Conservation (phyloP, 768 basidiomycete genomes). For the Lactarius hengduanensis region DNA sequence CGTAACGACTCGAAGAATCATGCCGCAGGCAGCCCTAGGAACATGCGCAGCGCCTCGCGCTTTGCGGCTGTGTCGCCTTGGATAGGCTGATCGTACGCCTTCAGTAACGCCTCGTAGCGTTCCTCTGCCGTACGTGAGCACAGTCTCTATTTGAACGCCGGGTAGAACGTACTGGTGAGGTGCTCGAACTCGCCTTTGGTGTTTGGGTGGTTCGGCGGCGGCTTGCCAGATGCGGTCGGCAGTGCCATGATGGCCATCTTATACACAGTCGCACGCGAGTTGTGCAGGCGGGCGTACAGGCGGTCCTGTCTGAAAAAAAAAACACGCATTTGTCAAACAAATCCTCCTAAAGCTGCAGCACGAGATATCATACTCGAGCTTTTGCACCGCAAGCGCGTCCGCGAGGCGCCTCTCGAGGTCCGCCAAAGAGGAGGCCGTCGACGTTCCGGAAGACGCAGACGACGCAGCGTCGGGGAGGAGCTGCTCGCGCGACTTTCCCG, state of each 20-base stretch:
- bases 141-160: no score
- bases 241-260: slow-evolving; percentile 37
- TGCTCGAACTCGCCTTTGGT: slow-evolving; percentile 47
- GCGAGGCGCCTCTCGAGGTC: slow-evolving; percentile 41
- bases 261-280: slow-evolving; percentile 37
- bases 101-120: slow-evolving; percentile 41
- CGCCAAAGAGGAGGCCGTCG: slow-evolving; percentile 30
- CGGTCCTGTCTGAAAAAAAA: slow-evolving; percentile 37
- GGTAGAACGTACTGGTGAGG: slow-evolving; percentile 41
- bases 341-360: no score
- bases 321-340: no score
- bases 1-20: not conserved
- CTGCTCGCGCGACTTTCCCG: slow-evolving; percentile 7
- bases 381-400: slow-evolving; percentile 35
- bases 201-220: slow-evolving; percentile 38
- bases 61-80: slow-evolving; percentile 44
- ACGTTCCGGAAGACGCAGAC: no score
- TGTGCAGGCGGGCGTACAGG: slow-evolving; percentile 39
- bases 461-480: not conserved
- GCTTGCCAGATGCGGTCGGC: slow-evolving; percentile 37
- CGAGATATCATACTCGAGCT: slow-evolving; percentile 35
- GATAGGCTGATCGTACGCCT: slow-evolving; percentile 37
- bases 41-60: slow-evolving; percentile 39
- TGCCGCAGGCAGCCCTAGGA: slow-evolving; percentile 32
- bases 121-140: slow-evolving; percentile 36